Conservation (phyloP, 345 rosid species). For the Geranium rotundifolium region DNA sequence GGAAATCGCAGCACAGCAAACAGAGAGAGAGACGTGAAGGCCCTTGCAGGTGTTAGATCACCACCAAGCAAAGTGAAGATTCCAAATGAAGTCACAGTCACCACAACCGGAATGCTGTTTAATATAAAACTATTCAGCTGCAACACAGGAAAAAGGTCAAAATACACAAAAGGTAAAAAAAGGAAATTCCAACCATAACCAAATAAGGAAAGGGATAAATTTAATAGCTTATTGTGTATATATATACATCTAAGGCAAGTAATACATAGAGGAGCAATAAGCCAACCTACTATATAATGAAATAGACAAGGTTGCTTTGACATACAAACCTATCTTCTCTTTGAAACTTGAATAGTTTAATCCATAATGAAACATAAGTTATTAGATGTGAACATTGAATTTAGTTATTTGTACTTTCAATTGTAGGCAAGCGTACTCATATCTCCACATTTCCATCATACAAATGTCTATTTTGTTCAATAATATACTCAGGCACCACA, state of each 20-base stretch:
- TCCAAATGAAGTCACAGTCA: slow-evolving; percentile 87
- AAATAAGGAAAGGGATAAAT: neutral
- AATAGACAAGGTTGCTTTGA: no score
- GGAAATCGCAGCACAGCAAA: slow-evolving; percentile 97
- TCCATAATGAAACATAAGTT: neutral
- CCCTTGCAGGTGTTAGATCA: slow-evolving; percentile 92
- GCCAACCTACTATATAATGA: no score
- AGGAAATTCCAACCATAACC: neutral
- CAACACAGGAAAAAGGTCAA: slow-evolving; percentile 27
- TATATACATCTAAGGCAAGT: neutral
- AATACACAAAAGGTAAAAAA: slow-evolving; percentile 1
- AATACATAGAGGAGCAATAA: no score
- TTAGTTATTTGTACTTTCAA: neutral
- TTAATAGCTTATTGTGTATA: neutral
- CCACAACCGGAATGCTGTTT: slow-evolving; percentile 85
- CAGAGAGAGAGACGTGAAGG: slow-evolving; percentile 89
- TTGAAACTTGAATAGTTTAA: no score
- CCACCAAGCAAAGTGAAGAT: slow-evolving; percentile 96
- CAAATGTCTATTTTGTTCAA: neutral
- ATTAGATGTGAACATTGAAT: neutral
- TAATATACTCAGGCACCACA: neutral
- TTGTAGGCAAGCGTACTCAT: neutral
- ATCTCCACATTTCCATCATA: neutral
- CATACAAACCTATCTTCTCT: no score
- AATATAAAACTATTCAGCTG: slow-evolving; percentile 78